A percentile compares a stretch with the other conserved stretches of the same genome.
phyloP scores from a whole-genome alignment of 495 filamentous ascomycete genomes.

The Aspergillus avenaceus region DNA sequence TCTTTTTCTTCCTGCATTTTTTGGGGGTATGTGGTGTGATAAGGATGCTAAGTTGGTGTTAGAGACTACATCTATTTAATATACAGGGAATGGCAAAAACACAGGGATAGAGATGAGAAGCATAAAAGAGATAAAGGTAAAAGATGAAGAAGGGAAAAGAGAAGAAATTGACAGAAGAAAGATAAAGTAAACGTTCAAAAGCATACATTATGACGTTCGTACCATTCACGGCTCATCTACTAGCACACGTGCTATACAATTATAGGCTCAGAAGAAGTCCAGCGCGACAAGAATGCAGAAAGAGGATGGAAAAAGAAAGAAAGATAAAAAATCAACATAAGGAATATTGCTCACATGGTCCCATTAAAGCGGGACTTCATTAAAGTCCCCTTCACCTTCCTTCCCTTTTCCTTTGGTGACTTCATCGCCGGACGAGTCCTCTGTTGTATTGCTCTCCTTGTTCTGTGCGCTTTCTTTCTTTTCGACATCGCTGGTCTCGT shows the following conservation, averaged over 20 bases:
- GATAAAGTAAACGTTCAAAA: neutral
- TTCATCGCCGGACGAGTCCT: conserved; percentile 13
- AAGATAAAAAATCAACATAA: conserved; percentile 4
- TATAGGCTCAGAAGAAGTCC: conserved; percentile 2
- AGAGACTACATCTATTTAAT: neutral
- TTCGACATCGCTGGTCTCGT: conserved; percentile 7
- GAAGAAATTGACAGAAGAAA: neutral
- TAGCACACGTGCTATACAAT: conserved; percentile 3
- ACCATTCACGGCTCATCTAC: neutral
- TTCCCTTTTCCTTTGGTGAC: conserved; percentile 28
- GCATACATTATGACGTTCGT: neutral
- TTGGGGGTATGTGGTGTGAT: too few species aligned
- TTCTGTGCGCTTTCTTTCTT: conserved; percentile 13
- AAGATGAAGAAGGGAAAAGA: neutral
- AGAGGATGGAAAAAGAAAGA: neutral
- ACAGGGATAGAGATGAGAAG: neutral
- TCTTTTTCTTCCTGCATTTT: too few species aligned
- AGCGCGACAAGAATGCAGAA: neutral
- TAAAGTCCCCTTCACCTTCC: conserved; percentile 37
- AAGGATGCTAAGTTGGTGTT: too few species aligned
- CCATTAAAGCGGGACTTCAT: conserved; percentile 37
- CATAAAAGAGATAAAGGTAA: conserved; percentile 1
- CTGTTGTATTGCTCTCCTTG: conserved; percentile 20
- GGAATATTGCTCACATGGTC: conserved; percentile 7
- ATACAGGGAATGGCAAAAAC: too few species aligned